Base-by-base conservation (phyloP, 257 asterid species). In the Solanum raphanifolium region DNA sequence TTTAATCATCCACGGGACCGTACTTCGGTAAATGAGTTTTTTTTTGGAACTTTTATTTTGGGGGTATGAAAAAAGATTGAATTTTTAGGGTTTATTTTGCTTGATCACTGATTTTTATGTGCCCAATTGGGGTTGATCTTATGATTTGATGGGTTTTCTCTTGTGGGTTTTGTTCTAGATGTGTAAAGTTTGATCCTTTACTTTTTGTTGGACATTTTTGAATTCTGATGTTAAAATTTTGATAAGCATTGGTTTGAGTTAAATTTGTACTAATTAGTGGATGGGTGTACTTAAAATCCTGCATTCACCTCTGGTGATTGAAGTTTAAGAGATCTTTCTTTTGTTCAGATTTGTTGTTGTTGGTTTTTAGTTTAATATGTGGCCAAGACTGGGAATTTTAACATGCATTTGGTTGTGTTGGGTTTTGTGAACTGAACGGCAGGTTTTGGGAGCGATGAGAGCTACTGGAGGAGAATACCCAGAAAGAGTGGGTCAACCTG, bases 1-100 rank as follows among this genome's bases (percentile, higher is more conserved):
- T 97, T 94, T 91, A 97, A 97, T 92, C 99, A 97, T 86, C 99
- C 99, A 20, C 94, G 93, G 86, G 98, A 95, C 88, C 94, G 97
- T 79, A 84, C 88, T 86, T 82, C 88, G 94, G 98, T 95, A 91
- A 27, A 48, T 11, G 13, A 39, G 36, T 38, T 4, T 27, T 38
- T 72, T 76, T 36, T 10, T 15, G 25, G 5, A 58, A 38, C 32
- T 65, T 38, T 12, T 1, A 29, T 32, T n/a, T n/a, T 46, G 15
- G 55, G 46, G 23, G 4, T 58, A 58, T 58, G 66, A 10, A 7
- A 68, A 20, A 18, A 5, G 1, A 21, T 84, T 62, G 71, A 34
- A 16, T 35, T 4, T 29, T 73, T 83, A 66, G 72, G 84, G 83
- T 65, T 41, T 60, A 48, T 90, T 88, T 85, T 90, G 66, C 85